Conservation (phyloP, 768 basidiomycete species). For the Brasilioporus rufonigricans region DNA sequence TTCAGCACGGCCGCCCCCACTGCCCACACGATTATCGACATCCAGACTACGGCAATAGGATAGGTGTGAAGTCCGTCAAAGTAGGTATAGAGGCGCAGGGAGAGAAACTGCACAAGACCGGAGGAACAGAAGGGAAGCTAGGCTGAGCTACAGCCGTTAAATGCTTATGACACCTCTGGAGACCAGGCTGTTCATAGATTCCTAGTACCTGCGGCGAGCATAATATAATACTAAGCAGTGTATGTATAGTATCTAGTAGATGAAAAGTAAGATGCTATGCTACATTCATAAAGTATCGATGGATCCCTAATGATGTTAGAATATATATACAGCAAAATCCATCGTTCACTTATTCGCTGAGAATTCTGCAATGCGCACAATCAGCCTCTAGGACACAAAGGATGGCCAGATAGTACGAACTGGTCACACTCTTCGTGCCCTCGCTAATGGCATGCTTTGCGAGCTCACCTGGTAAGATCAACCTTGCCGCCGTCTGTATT, state of each 20-base stretch:
- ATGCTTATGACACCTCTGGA: too few relatives aligned
- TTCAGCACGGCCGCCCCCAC: too few relatives aligned
- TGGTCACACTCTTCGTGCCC: conserved; percentile 64
- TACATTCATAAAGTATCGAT: conserved; percentile 14
- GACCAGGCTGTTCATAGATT: too few relatives aligned
- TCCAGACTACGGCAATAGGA: too few relatives aligned
- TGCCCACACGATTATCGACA: too few relatives aligned
- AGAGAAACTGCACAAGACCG: too few relatives aligned
- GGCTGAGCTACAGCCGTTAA: too few relatives aligned
- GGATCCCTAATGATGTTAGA: not conserved
- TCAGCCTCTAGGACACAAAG: not conserved
- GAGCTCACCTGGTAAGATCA: conserved; percentile 70
- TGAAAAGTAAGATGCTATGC: conserved; percentile 19
- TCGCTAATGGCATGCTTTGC: conserved; percentile 77
- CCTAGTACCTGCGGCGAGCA: too few relatives aligned
- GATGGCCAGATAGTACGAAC: conserved; percentile 14
- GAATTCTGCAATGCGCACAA: conserved; percentile 19
- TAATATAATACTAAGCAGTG: not conserved
- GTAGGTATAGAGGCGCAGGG: too few relatives aligned
- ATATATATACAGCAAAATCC: not conserved
- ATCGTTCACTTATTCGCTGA: conserved; percentile 19
- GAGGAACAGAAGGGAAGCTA: too few relatives aligned
- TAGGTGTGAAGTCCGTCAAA: too few relatives aligned
- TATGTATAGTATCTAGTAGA: conserved; percentile 14
- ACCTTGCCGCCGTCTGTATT: conserved; percentile 67